Conservation (phyloP, 225 moss, liverwort and hornwort species). For the Pseudoscleropodium purum region DNA sequence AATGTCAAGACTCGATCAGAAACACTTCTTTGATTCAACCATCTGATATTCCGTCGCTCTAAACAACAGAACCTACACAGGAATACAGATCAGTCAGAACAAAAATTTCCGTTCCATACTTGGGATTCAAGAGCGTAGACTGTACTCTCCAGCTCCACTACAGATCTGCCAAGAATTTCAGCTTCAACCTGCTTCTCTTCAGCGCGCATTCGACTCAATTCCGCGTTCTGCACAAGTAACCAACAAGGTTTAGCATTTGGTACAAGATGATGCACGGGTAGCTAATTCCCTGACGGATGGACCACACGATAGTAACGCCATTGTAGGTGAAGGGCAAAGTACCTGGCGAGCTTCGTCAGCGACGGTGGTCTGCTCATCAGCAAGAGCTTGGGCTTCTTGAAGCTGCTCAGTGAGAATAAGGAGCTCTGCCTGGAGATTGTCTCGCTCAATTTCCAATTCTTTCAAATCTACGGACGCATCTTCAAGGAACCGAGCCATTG, state of each 20-base stretch:
- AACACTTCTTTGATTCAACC: background rate
- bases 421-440: constrained; percentile 63
- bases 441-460: constrained; percentile 53
- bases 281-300: background rate
- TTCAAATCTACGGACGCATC: constrained; percentile 46
- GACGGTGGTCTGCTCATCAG: constrained; percentile 45
- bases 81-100: background rate
- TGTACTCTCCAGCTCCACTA: constrained; percentile 84
- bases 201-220: constrained; percentile 46
- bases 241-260: background rate
- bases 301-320: background rate
- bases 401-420: constrained; percentile 59
- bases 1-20: background rate
- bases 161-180: constrained; percentile 67
- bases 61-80: background rate
- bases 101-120: constrained; percentile 17
- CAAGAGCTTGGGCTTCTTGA: constrained; percentile 53
- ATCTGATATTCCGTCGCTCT: background rate
- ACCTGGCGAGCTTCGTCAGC: constrained; percentile 78
- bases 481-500: constrained; percentile 40
- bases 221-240: constrained; percentile 48
- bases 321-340: background rate
- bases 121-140: constrained; percentile 90
- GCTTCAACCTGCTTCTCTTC: constrained; percentile 69
- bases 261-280: background rate